phyloP scores from a whole-genome alignment of 805 yeast species.

The Kuraishia cidri region DNA sequence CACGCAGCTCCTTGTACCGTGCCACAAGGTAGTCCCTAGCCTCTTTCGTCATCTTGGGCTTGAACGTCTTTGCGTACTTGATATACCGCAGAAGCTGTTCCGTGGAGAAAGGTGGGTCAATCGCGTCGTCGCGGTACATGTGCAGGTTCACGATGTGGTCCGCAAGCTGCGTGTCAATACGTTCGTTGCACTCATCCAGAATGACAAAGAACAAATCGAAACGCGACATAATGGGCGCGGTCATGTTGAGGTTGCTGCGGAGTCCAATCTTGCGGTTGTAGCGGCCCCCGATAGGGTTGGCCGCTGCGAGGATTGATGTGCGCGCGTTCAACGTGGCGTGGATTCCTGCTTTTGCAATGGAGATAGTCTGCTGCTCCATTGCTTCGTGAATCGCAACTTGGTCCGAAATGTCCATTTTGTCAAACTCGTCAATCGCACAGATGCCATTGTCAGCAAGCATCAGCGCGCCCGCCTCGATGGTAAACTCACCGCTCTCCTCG shows the following conservation, averaged over 20 bases:
- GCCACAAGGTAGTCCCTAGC: slow-evolving; percentile 73
- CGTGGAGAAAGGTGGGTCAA: slow-evolving; percentile 80
- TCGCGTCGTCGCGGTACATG: slow-evolving; percentile 84
- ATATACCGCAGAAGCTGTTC: slow-evolving; percentile 85
- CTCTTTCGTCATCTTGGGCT: slow-evolving; percentile 76
- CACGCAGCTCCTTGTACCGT: slow-evolving; percentile 77
- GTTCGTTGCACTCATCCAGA: slow-evolving; percentile 89
- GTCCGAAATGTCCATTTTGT: slow-evolving; percentile 91
- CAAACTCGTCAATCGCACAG: slow-evolving; percentile 97
- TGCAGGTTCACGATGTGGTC: slow-evolving; percentile 89
- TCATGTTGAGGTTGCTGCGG: slow-evolving; percentile 84
- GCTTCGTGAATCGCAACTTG: slow-evolving; percentile 99
- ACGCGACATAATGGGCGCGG: slow-evolving; percentile 98
- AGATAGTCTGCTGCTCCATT: slow-evolving; percentile 98
- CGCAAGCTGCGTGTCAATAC: slow-evolving; percentile 83
- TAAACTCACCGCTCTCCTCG: slow-evolving; percentile 94
- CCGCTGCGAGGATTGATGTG: slow-evolving; percentile 96
- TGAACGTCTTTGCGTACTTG: slow-evolving; percentile 86
- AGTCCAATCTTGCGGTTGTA: slow-evolving; percentile 82
- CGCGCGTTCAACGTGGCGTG: slow-evolving; percentile 97
- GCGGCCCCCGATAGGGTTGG: slow-evolving; percentile 96
- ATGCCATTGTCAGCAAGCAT: slow-evolving; percentile 98
- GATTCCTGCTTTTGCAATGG: slow-evolving; percentile 97
- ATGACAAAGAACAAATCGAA: slow-evolving; percentile 93
- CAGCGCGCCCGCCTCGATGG: slow-evolving; percentile 97